Conservation (phyloP, 140 eudicot species). For the Stevia rebaudiana region DNA sequence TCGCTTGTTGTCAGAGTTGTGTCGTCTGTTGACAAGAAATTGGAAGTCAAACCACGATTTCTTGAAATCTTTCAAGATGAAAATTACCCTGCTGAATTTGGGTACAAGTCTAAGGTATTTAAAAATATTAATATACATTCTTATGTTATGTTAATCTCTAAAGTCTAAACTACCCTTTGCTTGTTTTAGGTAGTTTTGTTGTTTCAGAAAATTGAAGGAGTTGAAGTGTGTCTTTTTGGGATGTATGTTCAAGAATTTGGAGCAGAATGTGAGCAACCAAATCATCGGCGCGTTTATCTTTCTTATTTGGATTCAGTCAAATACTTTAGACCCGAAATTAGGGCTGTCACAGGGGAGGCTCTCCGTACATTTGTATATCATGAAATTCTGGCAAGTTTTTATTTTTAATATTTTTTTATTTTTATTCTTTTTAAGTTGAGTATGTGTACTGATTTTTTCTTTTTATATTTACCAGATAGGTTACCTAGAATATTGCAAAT, state of each 20-base stretch:
- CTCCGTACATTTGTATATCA: conserved; percentile 95
- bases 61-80: conserved; percentile 88
- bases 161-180: neutral
- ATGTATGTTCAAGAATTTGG: conserved; percentile 99
- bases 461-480: conserved; percentile 56
- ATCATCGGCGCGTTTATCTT: conserved; percentile 91
- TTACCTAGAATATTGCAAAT: conserved; percentile 77
- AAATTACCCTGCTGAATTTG: conserved; percentile 79
- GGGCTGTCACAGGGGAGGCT: conserved; percentile 87
- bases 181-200: conserved; percentile 66
- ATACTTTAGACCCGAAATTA: conserved; percentile 89
- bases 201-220: conserved; percentile 96
- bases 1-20: conserved; percentile 89
- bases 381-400: conserved; percentile 72
- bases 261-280: conserved; percentile 79
- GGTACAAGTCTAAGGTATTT: conserved; percentile 85
- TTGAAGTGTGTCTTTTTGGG: conserved; percentile 96
- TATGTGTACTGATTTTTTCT: neutral
- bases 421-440: neutral
- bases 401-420: neutral
- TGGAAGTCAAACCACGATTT: conserved; percentile 85
- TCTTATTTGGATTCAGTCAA: conserved; percentile 95
- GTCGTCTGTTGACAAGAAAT: conserved; percentile 93
- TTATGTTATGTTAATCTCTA: neutral
- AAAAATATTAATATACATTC: neutral